phyloP scores from a whole-genome alignment of 176 grass and related monocot genomes.

The Puccinellia tenuiflora region DNA sequence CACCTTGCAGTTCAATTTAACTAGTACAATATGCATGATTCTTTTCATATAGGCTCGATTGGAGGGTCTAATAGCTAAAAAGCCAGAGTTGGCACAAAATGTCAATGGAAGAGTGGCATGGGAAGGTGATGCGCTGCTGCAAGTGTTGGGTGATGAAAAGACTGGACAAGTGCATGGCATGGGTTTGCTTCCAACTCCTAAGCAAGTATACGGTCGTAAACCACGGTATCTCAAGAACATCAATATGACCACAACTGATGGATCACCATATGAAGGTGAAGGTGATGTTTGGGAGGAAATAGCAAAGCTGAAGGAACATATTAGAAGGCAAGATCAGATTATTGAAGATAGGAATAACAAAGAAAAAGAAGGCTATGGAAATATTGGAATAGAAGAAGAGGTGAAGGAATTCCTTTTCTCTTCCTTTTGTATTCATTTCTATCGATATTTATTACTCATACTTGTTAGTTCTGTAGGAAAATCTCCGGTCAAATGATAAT shows the following conservation, averaged over 20 bases:
- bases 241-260: not conserved
- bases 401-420: not conserved
- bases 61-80: not conserved
- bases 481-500: not conserved
- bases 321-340: too few species aligned
- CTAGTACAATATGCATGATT: not conserved
- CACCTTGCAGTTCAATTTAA: not conserved
- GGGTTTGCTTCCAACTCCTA: not conserved
- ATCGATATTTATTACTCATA: not conserved
- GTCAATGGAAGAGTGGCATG: constrained; percentile 7
- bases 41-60: not conserved
- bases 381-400: not conserved
- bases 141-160: constrained; percentile 24
- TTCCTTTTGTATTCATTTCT: not conserved
- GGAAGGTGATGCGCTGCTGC: constrained; percentile 20
- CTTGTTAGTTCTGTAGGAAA: not conserved
- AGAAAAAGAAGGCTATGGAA: not conserved
- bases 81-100: not conserved
- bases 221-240: not conserved
- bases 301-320: not conserved
- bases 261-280: not conserved
- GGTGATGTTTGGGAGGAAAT: not conserved
- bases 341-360: not conserved
- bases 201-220: not conserved
- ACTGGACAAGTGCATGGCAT: not conserved